Conservation (phyloP, 805 yeast genomes). For the Monosporozyma unispora region DNA sequence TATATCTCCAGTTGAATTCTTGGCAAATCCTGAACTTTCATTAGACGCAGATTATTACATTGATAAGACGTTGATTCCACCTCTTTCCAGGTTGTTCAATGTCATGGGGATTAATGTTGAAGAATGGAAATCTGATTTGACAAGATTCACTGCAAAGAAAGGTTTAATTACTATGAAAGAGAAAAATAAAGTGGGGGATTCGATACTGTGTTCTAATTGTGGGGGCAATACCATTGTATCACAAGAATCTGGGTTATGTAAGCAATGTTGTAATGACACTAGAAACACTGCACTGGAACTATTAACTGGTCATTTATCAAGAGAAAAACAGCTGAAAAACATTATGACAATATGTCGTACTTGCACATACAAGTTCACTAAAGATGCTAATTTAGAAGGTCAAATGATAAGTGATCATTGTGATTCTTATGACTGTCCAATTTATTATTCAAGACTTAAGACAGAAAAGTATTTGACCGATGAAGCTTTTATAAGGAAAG, state of each 20-base stretch:
- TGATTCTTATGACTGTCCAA: slow-evolving; percentile 54
- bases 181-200: slow-evolving; percentile 1
- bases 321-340: slow-evolving; percentile 16
- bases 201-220: slow-evolving; percentile 17
- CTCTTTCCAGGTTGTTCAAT: slow-evolving; percentile 75
- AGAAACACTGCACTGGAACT: slow-evolving; percentile 30
- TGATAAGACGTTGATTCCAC: slow-evolving; percentile 76
- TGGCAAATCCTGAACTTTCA: slow-evolving; percentile 35
- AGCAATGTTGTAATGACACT: slow-evolving; percentile 30
- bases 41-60: slow-evolving; percentile 84
- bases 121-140: slow-evolving; percentile 68
- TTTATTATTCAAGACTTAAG: slow-evolving; percentile 47
- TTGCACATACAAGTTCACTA: slow-evolving; percentile 27
- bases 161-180: slow-evolving; percentile 3
- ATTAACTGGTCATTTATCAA: slow-evolving; percentile 4
- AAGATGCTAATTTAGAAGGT: slow-evolving; percentile 22
- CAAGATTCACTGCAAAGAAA: slow-evolving; percentile 28
- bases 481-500: slow-evolving; percentile 6
- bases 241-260: slow-evolving; percentile 26
- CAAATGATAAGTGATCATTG: slow-evolving; percentile 34
- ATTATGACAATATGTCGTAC: slow-evolving; percentile 31
- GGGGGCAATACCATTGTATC: neutral
- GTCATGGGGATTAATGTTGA: slow-evolving; percentile 72
- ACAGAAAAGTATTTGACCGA: slow-evolving; percentile 26
- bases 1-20: slow-evolving; percentile 64